Conservation (phyloP, 2,329 filamentous ascomycete species). For the Fusarium fujikuroi region DNA sequence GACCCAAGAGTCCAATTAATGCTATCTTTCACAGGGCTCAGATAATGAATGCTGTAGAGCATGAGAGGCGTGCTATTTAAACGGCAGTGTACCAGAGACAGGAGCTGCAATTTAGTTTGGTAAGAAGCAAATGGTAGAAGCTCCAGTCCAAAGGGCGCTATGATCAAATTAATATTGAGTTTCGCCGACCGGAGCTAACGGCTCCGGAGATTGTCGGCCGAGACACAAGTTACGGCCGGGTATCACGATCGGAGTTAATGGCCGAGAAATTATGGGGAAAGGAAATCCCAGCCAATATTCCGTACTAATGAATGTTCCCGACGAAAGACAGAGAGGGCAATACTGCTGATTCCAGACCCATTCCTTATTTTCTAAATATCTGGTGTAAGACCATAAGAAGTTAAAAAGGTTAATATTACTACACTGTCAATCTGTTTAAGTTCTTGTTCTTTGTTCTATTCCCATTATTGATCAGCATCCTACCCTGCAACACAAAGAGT, state of each 20-base stretch:
- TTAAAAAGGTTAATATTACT: background rate
- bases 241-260: background rate
- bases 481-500: background rate
- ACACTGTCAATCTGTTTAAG: background rate
- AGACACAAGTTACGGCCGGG: background rate
- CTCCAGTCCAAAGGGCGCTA: background rate
- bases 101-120: background rate
- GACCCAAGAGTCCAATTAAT: rapidly evolving
- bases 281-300: no score
- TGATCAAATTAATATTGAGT: rapidly evolving
- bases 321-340: background rate
- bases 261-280: background rate
- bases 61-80: background rate
- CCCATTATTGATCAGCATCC: rapidly evolving
- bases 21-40: rapidly evolving
- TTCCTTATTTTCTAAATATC: background rate
- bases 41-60: rapidly evolving
- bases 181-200: conserved; percentile 47
- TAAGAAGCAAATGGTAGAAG: background rate
- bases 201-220: background rate
- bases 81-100: background rate
- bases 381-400: rapidly evolving
- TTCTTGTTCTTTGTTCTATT: background rate
- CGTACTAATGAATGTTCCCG: rapidly evolving
- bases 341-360: background rate